Base-by-base conservation (phyloP, 2,329 filamentous ascomycete species). In the Penicillium sp. region DNA sequence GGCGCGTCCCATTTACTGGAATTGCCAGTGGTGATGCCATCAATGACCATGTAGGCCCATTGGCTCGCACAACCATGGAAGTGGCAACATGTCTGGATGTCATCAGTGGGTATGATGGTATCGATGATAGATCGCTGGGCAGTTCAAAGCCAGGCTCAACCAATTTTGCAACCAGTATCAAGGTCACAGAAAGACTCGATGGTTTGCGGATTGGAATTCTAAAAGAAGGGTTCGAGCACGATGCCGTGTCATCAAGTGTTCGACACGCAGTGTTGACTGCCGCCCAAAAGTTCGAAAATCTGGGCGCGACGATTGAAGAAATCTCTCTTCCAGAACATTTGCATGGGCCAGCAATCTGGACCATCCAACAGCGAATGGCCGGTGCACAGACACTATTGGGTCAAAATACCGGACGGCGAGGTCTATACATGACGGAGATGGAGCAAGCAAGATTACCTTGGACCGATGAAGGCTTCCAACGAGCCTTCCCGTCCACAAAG, bases 1-100 rank as follows among this genome's bases (percentile, higher is more conserved):
- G 79, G 0, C 68, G 82, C 0, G 73, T 84, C 0, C 81, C 82
- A 0, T 84, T 76, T 50, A 83, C 78, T 0, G 81, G 79, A 0
- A 74, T 80, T 44, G 73, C 74, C 2, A 78, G 75, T 37, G 77
- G 79, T 0, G 79, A 82, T 54, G 73, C 80, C 0, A 74, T 80
- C 1, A 77, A 82, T 41, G 82, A 85, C 56, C 80, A 84, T 59
- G 72, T 70, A 0, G 79, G 79, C 0, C 78, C 79, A 0, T 69
- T 82, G 37, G 69, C 77, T 0, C 65, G 69, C 3, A 76, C 69
- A 1, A 73, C 79, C 0, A 56, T 69, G 3, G 78, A 81, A 15
- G 67, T 69, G 22, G 78, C 80, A 6, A 57, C 61, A 0, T 73
- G 75, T 14, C 68, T 82, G 0, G 75, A 81, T 51, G 75, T 70